Conservation (phyloP, 2,329 filamentous ascomycete genomes). For the Albifimbria verrucaria region DNA sequence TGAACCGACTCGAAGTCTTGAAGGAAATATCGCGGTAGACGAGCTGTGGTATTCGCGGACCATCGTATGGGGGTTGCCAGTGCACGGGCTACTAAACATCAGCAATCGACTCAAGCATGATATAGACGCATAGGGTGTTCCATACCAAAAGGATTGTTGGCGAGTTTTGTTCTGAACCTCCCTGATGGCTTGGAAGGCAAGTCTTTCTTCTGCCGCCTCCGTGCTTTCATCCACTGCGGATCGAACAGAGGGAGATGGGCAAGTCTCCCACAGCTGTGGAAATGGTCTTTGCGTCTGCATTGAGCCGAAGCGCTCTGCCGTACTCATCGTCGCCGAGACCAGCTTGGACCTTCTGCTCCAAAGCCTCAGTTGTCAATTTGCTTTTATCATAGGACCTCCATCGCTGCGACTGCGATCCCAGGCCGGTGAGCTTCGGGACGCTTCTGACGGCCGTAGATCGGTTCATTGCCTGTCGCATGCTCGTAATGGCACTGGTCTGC, state of each 20-base stretch:
- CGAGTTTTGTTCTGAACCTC: conserved; percentile 56
- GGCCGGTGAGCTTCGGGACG: conserved; percentile 5
- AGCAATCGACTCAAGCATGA: conserved; percentile 1
- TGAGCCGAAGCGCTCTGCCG: conserved; percentile 28
- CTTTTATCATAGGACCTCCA: conserved; percentile 29
- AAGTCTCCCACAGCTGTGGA: conserved; percentile 42
- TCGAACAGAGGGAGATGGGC: conserved; percentile 55
- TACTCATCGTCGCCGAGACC: conserved; percentile 27
- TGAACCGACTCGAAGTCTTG: conserved; percentile 56
- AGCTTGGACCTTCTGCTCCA: conserved; percentile 27
- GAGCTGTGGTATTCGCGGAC: conserved; percentile 46
- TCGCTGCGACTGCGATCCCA: conserved; percentile 17
- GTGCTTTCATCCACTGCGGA: conserved; percentile 43
- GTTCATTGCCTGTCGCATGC: conserved; percentile 20
- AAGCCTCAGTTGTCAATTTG: conserved; percentile 22
- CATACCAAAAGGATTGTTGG: conserved; percentile 63
- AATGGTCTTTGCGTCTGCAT: conserved; percentile 40
- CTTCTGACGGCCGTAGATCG: conserved; percentile 17
- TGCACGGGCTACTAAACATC: conserved; percentile 47
- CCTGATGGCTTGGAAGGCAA: conserved; percentile 27
- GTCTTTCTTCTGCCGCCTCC: conserved; percentile 38
- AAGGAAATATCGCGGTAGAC: conserved; percentile 60
- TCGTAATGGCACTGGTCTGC: conserved; percentile 1
- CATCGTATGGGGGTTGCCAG: conserved; percentile 58
- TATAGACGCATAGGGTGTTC: not conserved